Base-by-base conservation (phyloP, 2,329 filamentous ascomycete genomes). In the Alternaria hordeiaustralica region DNA sequence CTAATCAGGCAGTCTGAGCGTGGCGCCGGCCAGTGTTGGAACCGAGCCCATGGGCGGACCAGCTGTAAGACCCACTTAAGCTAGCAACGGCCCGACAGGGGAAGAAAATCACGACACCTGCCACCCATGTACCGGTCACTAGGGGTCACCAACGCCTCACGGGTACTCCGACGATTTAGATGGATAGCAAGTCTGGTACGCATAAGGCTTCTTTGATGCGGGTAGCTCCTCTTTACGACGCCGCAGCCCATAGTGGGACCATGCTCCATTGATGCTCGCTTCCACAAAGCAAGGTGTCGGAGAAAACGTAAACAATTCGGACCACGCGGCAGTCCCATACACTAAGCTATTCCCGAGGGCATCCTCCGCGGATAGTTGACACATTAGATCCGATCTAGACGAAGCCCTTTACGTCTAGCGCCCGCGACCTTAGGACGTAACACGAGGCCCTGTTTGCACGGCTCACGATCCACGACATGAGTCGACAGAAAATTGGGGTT, bases 71-170 rank as follows among this genome's bases (percentile, higher is more conserved):
- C 23, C 55, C 47, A 47, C 47, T 28, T 53, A 33, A 25, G 46
- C 21, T 54, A 15, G 47, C 13, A 36, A 62, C 55, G 60, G 60
- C 36, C 55, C 60, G 55, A 58, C 23, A 58, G 6, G 11, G 25
- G 25, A 50, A 53, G 30, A 62, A 43, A 30, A 54, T 18, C 28
- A 41, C 36, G 10, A 11, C 28, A 58, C 33, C 41, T 41, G 28
- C 15, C 28, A 58, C 33, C 41, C 47, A 41, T 30, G 28, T 26
- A 28, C 25, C 21, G 28, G 21, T 41, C 23, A 49, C n/a, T 46
- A 36, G n/a, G 55, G 26, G 36, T 41, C 20, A 33, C n/a, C 26
- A 13, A 56, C 36, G 30, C 51, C 47, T 33, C 28, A 18, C 18
- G 12, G 26, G 15, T 20, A 33, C 20, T 11, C 11, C 15, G 54